Evolutionary conservation across 148 eudicot species (phyloP), one percentile per base, ranked within the genome.

Genomic region (Vaccinium myrtillus): DNA sequence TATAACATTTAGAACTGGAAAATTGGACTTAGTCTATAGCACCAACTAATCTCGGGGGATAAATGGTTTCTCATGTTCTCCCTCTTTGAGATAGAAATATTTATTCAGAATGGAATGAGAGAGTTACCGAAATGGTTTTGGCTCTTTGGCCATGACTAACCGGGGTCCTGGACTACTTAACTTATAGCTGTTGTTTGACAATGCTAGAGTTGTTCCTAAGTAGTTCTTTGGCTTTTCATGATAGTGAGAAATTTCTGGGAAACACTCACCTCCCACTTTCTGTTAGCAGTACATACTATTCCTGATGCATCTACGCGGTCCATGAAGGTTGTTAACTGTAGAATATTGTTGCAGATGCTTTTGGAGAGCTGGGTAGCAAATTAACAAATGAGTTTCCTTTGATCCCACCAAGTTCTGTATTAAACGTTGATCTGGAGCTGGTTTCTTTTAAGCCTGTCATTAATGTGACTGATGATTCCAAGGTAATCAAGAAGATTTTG

Each of bases 401-500:
- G 8, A 83, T 90, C 74, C 93, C 90, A 8, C 91, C 86, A 85
- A 84, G 83, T 87, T 84, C 92, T 87, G 80, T 85, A 79, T 69
- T 90, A 79, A 85, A 78, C 77, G 83, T 93, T 83, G 83, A 87
- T 75, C 69, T 90, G 70, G 91, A 89, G 74, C 75, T 93, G 86
- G 86, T 89, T 54, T 89, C 93, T 12, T 75, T 90, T 58, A 93
- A 91, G 88, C 86, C 89, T 74, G 94, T 93, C 21, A 87, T 90
- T 19, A 83, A 93, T 88, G 78, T 93, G 46, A 87, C 89, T 81
- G 92, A 91, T 83, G 95, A 93, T 88, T 89, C 89, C 53, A 89
- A 88, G 85, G 90, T 93, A 53, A 77, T 90, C 46, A 91, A 93
- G 92, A 93, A 91, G 88, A 89, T 91, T 61, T 15, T 93, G 54